Evolutionary conservation across 2,329 filamentous ascomycete genomes (phyloP), one percentile per base, ranked within the genome.

Genomic region (Botrytis elliptica): DNA sequence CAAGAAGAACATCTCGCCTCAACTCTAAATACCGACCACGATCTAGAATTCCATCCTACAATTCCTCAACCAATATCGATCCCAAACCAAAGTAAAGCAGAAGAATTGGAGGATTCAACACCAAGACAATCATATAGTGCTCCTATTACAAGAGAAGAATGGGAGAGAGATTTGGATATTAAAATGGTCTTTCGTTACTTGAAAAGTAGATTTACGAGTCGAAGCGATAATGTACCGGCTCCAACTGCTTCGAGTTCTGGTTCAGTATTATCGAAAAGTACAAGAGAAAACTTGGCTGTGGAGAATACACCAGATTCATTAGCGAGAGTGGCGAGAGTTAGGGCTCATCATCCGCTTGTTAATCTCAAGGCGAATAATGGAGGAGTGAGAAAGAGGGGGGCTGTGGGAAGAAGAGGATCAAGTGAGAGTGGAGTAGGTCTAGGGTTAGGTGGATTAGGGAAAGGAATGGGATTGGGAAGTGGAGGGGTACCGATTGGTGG

Each of bases 181-280:
- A 93, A 92, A 80, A 92, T 97, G 81, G 93, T 98, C 49, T 98
- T 98, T 84, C 90, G 91, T 67, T 98, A 96, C 80, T 87, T 97
- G 44, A 89, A 91, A 74, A 92, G 89, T 29, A 90, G 93, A 74
- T 95, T 97, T 82, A 86, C 89, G 16, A 55, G 49, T 69, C n/a
- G 49, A n/a, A n/a, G 52, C 42, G 66, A 69, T n/a, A 69, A 42
- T 44, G 64, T 49, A 66, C 44, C 46, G 29, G 10, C 42, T 49
- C 44, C 29, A 22, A 33, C 49, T 1, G 16, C 25, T 8, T 29
- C 25, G 10, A 38, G 18, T 33, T 64, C 62, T 20, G 62, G 62
- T 29, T 42, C 66, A 20, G 38, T 55, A 14, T 18, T 55, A 20
- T 46, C 70, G n/a, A 77, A 78, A 25, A 46, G 70, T 63, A 83